phyloP scores from a whole-genome alignment of 148 eudicot genomes.

The Mesembryanthemum crystallinum region DNA sequence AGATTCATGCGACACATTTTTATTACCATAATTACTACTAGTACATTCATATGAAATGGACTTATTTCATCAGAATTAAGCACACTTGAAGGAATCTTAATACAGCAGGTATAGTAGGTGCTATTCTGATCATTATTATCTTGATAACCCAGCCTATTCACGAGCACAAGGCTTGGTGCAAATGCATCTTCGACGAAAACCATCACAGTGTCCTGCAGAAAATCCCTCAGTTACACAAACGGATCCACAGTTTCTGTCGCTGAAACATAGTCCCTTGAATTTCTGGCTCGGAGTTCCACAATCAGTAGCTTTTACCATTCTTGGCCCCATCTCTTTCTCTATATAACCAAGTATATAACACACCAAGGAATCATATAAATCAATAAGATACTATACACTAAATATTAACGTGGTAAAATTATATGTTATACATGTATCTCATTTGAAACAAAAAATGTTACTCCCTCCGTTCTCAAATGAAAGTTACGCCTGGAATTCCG shows the following conservation, averaged over 20 bases:
- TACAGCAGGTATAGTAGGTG: no score
- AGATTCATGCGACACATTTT: no score
- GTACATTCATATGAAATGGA: no score
- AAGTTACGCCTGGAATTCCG: no score
- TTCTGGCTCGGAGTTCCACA: conserved; percentile 39
- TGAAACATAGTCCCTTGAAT: conserved; percentile 41
- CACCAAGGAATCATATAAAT: background rate
- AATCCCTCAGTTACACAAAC: conserved; percentile 50
- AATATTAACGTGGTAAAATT: background rate
- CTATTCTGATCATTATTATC: no score
- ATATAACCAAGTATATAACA: background rate
- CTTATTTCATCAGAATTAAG: no score
- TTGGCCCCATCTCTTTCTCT: conserved; percentile 14
- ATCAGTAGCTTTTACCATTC: conserved; percentile 35
- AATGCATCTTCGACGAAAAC: conserved; percentile 48
- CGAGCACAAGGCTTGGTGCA: conserved; percentile 42
- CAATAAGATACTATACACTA: background rate
- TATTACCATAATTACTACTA: no score
- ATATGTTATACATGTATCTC: no score
- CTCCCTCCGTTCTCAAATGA: no score
- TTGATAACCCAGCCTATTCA: no score
- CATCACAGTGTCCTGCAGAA: conserved; percentile 37
- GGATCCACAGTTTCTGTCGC: conserved; percentile 36
- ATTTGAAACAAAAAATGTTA: no score
- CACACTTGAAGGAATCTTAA: no score